Conservation (phyloP, 768 basidiomycete species). For the Leccinum fibrillosum region DNA sequence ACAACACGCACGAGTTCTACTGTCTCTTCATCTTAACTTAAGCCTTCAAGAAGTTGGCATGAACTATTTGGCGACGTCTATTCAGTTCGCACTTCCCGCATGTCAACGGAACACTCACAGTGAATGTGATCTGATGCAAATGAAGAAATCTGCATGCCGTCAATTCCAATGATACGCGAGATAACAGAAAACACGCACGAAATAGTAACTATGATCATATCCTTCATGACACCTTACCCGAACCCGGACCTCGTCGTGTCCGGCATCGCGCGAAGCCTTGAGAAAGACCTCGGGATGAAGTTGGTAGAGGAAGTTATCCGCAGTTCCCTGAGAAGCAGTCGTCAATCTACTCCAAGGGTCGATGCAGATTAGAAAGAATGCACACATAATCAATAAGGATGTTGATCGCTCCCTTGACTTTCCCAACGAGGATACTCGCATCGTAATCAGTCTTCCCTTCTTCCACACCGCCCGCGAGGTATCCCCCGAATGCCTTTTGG, state of each 20-base stretch:
- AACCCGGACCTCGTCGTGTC: slow-evolving; percentile 73
- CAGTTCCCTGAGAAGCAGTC: slow-evolving; percentile 53
- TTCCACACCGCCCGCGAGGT: slow-evolving; percentile 69
- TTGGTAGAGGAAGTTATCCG: slow-evolving; percentile 83
- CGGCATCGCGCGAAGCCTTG: slow-evolving; percentile 69
- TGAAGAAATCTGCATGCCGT: slow-evolving; percentile 67
- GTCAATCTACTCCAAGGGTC: slow-evolving; percentile 1
- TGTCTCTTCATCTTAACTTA: slow-evolving; percentile 21
- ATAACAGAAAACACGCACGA: slow-evolving; percentile 43
- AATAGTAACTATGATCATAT: slow-evolving; percentile 90
- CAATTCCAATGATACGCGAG: neutral
- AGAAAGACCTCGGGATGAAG: slow-evolving; percentile 89
- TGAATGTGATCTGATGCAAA: slow-evolving; percentile 88
- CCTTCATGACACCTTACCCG: slow-evolving; percentile 75
- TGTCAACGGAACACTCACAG: slow-evolving; percentile 48
- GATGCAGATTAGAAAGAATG: neutral
- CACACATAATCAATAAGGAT: slow-evolving; percentile 86
- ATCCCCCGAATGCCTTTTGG: slow-evolving; percentile 84
- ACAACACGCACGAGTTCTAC: neutral
- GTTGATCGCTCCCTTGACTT: slow-evolving; percentile 59
- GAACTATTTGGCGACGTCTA: slow-evolving; percentile 47
- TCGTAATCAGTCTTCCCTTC: slow-evolving; percentile 79
- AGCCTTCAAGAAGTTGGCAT: slow-evolving; percentile 84
- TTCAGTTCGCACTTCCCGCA: slow-evolving; percentile 8
- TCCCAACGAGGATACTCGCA: slow-evolving; percentile 77